Conservation (phyloP, 108 stramenopile genomes). For the Epipyxis sp. region DNA sequence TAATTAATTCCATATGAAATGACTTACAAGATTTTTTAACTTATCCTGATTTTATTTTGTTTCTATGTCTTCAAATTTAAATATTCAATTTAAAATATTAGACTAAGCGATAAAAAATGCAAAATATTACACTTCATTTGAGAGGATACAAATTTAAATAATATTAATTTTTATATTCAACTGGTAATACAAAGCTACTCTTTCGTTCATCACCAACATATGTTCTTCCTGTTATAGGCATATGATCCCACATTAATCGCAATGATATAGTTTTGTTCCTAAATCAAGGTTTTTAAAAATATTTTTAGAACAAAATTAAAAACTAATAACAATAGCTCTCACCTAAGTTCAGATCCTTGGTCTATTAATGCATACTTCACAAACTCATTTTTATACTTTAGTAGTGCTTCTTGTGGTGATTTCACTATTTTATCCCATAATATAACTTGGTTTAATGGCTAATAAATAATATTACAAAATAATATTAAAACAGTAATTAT, state of each 20-base stretch:
- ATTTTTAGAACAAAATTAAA: not conserved
- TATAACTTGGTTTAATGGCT: slow-evolving; percentile 77
- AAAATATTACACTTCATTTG: too few species aligned
- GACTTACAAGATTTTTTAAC: too few species aligned
- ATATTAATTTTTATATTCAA: slow-evolving; percentile 54
- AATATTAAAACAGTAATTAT: not conserved
- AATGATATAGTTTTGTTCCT: slow-evolving; percentile 78
- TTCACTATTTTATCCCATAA: slow-evolving; percentile 95
- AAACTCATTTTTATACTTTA: slow-evolving; percentile 74
- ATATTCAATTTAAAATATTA: too few species aligned
- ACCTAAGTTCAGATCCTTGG: slow-evolving; percentile 82
- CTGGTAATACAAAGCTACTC: slow-evolving; percentile 65
- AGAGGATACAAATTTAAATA: not conserved
- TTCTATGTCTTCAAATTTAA: too few species aligned
- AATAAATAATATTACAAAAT: not conserved
- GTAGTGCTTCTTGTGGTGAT: slow-evolving; percentile 62
- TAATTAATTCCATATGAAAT: too few species aligned
- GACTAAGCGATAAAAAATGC: too few species aligned
- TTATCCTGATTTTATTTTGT: too few species aligned
- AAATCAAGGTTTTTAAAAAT: not conserved
- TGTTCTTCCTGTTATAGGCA: slow-evolving; percentile 86
- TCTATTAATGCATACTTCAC: slow-evolving; percentile 94
- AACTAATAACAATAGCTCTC: not conserved
- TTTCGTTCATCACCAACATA: slow-evolving; percentile 64
- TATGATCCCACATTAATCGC: slow-evolving; percentile 91